These are phyloP conservation scores for Xylona heveae DNA, from an alignment of 495 filamentous ascomycete genomes.

Conservation along the genomic window DNA sequence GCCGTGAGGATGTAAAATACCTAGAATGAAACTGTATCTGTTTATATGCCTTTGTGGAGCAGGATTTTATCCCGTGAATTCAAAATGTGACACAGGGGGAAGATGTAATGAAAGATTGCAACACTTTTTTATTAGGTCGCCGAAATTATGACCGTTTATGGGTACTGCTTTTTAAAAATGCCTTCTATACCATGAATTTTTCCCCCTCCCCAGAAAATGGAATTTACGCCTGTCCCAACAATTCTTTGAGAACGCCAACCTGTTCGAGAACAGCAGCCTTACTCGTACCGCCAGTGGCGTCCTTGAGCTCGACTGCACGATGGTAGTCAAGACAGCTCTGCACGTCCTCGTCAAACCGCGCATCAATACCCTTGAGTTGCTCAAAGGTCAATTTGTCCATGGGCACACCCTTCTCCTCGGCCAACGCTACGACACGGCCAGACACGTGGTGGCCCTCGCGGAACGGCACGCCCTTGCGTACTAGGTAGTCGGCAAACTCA, in stretches of 20 bases:
- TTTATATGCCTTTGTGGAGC: too few species aligned
- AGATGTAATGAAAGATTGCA: too few species aligned
- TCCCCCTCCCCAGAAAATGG: too few species aligned
- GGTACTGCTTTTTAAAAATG: too few species aligned
- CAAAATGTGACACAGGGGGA: too few species aligned
- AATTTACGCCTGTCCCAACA: too few species aligned
- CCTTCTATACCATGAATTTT: too few species aligned
- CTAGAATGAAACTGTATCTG: too few species aligned
- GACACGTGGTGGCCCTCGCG: conserved; percentile 80
- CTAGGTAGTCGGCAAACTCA: conserved; percentile 74
- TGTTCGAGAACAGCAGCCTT: conserved; percentile 55
- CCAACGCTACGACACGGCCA: conserved; percentile 54
- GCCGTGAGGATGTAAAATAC: too few species aligned
- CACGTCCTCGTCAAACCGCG: conserved; percentile 58
- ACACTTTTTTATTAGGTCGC: too few species aligned
- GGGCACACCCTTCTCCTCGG: conserved; percentile 42
- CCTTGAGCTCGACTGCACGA: conserved; percentile 64
- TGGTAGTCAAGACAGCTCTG: conserved; percentile 62
- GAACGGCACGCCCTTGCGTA: conserved; percentile 49
- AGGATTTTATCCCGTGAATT: too few species aligned
- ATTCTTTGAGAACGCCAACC: conserved; percentile 42
- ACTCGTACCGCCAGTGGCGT: conserved; percentile 66
- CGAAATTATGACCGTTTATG: too few species aligned
- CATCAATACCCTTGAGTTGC: conserved; percentile 52
- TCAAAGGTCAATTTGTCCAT: conserved; percentile 60